phyloP scores from a whole-genome alignment of 768 basidiomycete genomes.

The Scleroderma citrinum region DNA sequence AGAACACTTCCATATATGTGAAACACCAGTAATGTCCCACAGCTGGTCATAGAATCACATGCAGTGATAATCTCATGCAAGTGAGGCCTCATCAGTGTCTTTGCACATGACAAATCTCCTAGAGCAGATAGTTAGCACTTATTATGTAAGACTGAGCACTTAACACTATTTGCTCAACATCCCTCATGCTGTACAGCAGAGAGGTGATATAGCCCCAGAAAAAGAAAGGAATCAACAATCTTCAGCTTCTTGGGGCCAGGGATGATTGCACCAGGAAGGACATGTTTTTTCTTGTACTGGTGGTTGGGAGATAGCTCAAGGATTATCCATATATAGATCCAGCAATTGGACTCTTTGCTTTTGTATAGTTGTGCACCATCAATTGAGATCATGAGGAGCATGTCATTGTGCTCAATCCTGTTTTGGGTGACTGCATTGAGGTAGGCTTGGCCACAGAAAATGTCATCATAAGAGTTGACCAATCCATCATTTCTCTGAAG shows the following conservation, averaged over 20 bases:
- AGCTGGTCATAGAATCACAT: no score
- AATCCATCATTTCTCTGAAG: not conserved
- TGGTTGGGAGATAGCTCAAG: not conserved
- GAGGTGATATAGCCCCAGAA: slow-evolving; percentile 9
- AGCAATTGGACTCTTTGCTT: slow-evolving; percentile 25
- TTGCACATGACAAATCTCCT: no score
- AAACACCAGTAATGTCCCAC: no score
- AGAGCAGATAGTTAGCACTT: no score
- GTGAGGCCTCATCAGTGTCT: no score
- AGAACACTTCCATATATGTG: no score
- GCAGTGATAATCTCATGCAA: no score
- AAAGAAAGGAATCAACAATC: slow-evolving; percentile 22
- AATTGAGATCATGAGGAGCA: slow-evolving; percentile 30
- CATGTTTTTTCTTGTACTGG: slow-evolving; percentile 8
- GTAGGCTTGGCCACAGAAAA: not conserved
- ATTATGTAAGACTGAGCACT: no score
- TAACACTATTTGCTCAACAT: no score
- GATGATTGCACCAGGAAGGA: slow-evolving; percentile 27
- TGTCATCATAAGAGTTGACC: not conserved
- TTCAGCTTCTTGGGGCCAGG: slow-evolving; percentile 32
- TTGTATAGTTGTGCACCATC: slow-evolving; percentile 34
- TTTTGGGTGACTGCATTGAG: not conserved
- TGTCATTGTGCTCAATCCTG: slow-evolving; percentile 16
- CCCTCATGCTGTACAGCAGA: slow-evolving; percentile 11
- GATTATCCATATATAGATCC: slow-evolving; percentile 30